Conservation (phyloP, 306 rosid species). For the Castanea mollissima region DNA sequence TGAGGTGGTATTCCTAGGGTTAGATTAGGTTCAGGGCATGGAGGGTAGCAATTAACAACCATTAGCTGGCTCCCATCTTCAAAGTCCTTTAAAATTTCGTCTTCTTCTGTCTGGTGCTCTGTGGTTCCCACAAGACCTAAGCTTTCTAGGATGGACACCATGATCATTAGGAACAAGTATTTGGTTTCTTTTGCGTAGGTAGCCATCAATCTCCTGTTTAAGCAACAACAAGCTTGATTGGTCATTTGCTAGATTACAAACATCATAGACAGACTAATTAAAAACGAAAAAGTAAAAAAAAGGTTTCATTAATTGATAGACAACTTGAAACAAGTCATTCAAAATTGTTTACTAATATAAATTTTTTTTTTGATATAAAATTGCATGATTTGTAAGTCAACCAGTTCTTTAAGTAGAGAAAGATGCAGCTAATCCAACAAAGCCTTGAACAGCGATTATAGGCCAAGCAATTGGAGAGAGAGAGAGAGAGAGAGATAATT, state of each 20-base stretch:
- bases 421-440: background rate
- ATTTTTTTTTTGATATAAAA: background rate
- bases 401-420: background rate
- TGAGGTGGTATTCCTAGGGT: slow-evolving; percentile 94
- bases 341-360: background rate
- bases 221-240: background rate
- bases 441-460: background rate
- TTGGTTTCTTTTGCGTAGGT: slow-evolving; percentile 66
- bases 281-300: background rate
- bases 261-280: background rate
- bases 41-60: slow-evolving; percentile 78
- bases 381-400: background rate
- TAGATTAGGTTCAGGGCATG: slow-evolving; percentile 90
- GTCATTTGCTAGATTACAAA: background rate
- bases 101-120: slow-evolving; percentile 25
- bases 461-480: slow-evolving; percentile 5
- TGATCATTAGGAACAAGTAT: slow-evolving; percentile 44
- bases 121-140: slow-evolving; percentile 44
- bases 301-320: background rate
- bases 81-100: slow-evolving; percentile 41
- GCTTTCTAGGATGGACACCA: slow-evolving; percentile 71
- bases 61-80: slow-evolving; percentile 85
- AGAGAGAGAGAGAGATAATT: background rate
- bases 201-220: slow-evolving; percentile 47
- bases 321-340: background rate